phyloP scores from a whole-genome alignment of 176 grass and related monocot species.

The Bonia amplexicaulis region DNA sequence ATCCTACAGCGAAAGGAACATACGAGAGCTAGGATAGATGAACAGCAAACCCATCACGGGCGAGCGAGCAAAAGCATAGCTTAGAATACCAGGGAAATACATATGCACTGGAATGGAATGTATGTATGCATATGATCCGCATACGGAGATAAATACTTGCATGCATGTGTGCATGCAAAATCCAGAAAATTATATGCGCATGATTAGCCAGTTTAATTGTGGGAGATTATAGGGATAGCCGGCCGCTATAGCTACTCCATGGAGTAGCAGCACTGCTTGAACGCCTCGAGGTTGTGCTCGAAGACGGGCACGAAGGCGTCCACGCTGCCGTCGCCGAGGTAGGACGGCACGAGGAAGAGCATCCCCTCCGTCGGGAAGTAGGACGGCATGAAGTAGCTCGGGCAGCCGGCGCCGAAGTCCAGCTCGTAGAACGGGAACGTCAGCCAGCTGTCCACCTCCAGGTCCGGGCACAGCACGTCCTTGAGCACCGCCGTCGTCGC shows the following conservation, averaged over 20 bases:
- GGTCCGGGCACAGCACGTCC: conserved; percentile 45
- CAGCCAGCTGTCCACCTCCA: conserved; percentile 74
- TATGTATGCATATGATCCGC: not conserved
- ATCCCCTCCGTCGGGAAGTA: conserved; percentile 64
- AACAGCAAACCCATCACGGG: not conserved
- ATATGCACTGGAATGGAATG: not conserved
- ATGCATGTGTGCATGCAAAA: not conserved
- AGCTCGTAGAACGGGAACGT: conserved; percentile 56
- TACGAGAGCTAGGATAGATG: not conserved
- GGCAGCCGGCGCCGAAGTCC: conserved; percentile 56
- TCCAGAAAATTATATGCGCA: not conserved
- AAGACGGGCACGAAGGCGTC: conserved; percentile 64
- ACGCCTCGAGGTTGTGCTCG: conserved; percentile 46
- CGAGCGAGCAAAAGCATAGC: not conserved
- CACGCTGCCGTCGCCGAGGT: conserved; percentile 53
- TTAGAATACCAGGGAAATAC: not conserved
- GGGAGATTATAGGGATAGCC: not conserved
- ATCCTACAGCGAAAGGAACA: not conserved
- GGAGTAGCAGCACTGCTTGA: conserved; percentile 62
- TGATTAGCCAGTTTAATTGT: not conserved
- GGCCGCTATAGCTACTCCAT: conserved; percentile 16
- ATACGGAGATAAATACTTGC: not conserved
- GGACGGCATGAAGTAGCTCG: conserved; percentile 56
- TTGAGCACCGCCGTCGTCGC: conserved; percentile 38
- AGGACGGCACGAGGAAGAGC: conserved; percentile 51